Percentiles rank a stretch among this genome's conserved stretches.
These are phyloP conservation scores for Nematodospora valgi DNA, from an alignment of 805 yeast species.

Conservation along the genomic window DNA sequence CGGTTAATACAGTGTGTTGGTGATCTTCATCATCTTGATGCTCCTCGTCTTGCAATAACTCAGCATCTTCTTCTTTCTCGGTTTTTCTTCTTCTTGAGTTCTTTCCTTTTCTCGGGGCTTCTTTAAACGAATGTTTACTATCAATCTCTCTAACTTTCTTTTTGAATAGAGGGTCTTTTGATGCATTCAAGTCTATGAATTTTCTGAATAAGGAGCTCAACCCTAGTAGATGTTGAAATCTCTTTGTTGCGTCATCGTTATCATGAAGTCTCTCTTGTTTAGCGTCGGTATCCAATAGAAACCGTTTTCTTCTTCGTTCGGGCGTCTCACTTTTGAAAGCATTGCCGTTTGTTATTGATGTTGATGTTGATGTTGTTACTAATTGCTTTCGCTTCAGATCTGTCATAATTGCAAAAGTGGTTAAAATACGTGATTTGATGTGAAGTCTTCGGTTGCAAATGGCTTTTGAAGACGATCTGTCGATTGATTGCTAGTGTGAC, in stretches of 20 bases:
- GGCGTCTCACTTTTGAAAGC: slow-evolving; percentile 10
- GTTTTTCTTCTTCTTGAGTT: slow-evolving; percentile 69
- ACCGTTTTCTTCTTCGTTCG: slow-evolving; percentile 44
- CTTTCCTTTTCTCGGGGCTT: slow-evolving; percentile 16
- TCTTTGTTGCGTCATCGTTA: slow-evolving; percentile 56
- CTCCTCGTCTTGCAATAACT: slow-evolving; percentile 78
- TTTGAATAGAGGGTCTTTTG: slow-evolving; percentile 54
- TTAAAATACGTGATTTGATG: no score
- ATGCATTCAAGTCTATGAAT: slow-evolving; percentile 63
- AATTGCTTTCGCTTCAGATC: background rate
- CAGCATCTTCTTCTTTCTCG: slow-evolving; percentile 95
- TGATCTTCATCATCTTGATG: slow-evolving; percentile 47
- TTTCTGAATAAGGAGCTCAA: slow-evolving; percentile 65
- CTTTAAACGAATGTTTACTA: slow-evolving; percentile 39
- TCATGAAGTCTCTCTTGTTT: slow-evolving; percentile 30
- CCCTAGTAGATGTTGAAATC: slow-evolving; percentile 65
- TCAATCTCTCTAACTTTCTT: slow-evolving; percentile 58
- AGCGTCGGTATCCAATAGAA: slow-evolving; percentile 51
- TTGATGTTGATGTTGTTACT: slow-evolving; percentile 1
- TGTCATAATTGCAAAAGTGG: no score
- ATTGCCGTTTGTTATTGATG: slow-evolving; percentile 1
- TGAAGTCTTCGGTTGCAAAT: no score
- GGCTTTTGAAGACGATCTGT: no score
- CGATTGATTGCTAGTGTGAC: no score
- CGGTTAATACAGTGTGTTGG: slow-evolving; percentile 69